phyloP scores from a whole-genome alignment of 495 filamentous ascomycete genomes.

The Podospora pseudocomata region DNA sequence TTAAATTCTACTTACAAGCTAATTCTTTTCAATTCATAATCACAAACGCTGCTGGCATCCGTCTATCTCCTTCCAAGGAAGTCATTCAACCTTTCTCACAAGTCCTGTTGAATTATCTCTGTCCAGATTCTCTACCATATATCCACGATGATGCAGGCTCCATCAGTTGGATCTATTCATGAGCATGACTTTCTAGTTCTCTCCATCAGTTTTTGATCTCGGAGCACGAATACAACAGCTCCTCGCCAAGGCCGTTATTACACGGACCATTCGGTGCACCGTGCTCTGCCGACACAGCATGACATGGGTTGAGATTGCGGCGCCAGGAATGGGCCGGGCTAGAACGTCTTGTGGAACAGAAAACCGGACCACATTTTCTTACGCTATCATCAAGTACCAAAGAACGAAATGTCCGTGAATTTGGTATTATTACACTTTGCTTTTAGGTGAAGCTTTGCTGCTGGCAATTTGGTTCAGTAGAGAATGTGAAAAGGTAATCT shows the following conservation, averaged over 20 bases:
- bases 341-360: conserved; percentile 17
- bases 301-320: conserved; percentile 13
- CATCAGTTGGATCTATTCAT: too few relatives aligned
- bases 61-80: too few relatives aligned
- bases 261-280: not conserved
- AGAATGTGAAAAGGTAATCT: too few relatives aligned
- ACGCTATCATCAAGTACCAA: not conserved
- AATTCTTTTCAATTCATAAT: too few relatives aligned
- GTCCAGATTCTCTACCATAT: too few relatives aligned
- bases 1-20: too few relatives aligned
- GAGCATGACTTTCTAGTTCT: too few relatives aligned
- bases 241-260: not conserved
- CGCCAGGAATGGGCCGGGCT: conserved; percentile 24
- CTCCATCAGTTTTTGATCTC: not conserved
- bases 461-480: too few relatives aligned
- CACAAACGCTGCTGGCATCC: too few relatives aligned
- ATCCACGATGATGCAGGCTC: too few relatives aligned
- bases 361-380: conserved; percentile 8
- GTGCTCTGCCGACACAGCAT: not conserved
- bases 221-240: not conserved
- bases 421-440: not conserved
- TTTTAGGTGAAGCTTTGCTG: not conserved
- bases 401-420: not conserved
- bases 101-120: too few relatives aligned
- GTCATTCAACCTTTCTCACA: too few relatives aligned